A percentile compares a stretch with the other conserved stretches of the same genome.
These are phyloP conservation scores for Phymatotrichopsis omnivora DNA, from an alignment of 2,329 filamentous ascomycete species.

Conservation along the genomic window DNA sequence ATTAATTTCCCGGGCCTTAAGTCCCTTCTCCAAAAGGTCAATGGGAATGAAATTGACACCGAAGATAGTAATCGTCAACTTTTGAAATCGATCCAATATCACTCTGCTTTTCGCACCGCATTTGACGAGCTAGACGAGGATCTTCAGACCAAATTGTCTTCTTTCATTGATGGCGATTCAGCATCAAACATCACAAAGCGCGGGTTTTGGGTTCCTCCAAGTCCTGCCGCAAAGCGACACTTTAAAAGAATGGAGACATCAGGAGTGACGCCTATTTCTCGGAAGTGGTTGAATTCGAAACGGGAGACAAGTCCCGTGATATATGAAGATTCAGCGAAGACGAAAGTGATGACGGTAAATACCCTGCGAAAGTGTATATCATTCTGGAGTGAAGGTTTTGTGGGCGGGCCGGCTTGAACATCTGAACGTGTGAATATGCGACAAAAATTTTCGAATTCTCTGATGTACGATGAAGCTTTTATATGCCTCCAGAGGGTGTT, in stretches of 20 bases:
- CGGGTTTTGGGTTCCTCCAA: constrained; percentile 32
- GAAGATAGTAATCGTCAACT: constrained; percentile 34
- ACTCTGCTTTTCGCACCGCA: constrained; percentile 31
- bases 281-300: constrained; percentile 24
- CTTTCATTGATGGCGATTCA: constrained; percentile 32
- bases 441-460: too few relatives aligned
- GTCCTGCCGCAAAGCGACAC: constrained; percentile 33
- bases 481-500: too few relatives aligned
- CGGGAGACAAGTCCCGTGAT: constrained; percentile 29
- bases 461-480: too few relatives aligned
- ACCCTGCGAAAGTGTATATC: background rate
- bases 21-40: constrained; percentile 32
- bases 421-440: too few relatives aligned
- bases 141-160: constrained; percentile 32
- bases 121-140: constrained; percentile 31
- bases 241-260: constrained; percentile 30
- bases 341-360: constrained; percentile 34
- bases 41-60: constrained; percentile 32
- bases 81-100: constrained; percentile 32
- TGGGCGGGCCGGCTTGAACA: too few relatives aligned
- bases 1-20: constrained; percentile 32
- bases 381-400: too few relatives aligned
- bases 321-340: constrained; percentile 33
- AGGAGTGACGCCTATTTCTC: constrained; percentile 23
- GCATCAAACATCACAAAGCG: constrained; percentile 29